These are phyloP conservation scores for Trichoderma oligosporum DNA, from an alignment of 2,329 filamentous ascomycete species.

Conservation along the genomic window DNA sequence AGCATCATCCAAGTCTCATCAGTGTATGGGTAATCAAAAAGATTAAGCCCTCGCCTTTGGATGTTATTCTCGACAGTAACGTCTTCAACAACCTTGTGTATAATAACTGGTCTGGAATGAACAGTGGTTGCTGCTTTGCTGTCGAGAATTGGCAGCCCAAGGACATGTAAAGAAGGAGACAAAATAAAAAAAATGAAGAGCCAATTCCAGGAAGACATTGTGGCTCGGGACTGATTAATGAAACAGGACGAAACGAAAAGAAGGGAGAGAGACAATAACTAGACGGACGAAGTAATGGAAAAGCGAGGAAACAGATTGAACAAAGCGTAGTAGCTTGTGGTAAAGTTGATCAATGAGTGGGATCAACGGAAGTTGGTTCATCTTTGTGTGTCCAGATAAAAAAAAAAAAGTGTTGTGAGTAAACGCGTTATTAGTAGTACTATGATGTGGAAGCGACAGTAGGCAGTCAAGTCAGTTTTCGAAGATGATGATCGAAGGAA, in stretches of 20 bases:
- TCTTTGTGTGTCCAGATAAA: too few relatives aligned
- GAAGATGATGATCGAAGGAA: too few relatives aligned
- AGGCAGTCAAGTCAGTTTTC: too few relatives aligned
- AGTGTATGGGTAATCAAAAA: not conserved
- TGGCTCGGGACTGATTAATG: not conserved
- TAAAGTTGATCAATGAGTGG: too few relatives aligned
- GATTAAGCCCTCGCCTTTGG: not conserved
- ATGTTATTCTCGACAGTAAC: not conserved
- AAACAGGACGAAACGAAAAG: not conserved
- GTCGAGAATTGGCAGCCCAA: not conserved
- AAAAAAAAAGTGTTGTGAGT: too few relatives aligned
- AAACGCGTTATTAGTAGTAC: too few relatives aligned
- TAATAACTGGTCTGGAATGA: not conserved
- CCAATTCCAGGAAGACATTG: not conserved
- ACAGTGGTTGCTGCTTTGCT: not conserved
- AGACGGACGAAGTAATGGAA: too few relatives aligned
- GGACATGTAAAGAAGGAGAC: not conserved
- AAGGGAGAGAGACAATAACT: not conserved
- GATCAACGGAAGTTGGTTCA: too few relatives aligned
- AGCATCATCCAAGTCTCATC: conserved; percentile 26
- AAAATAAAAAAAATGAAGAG: not conserved
- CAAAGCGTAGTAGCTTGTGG: too few relatives aligned
- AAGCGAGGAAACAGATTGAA: too few relatives aligned
- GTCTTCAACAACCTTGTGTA: not conserved
- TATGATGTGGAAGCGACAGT: too few relatives aligned